Evolutionary conservation across 345 rosid species (phyloP), one percentile per base, ranked within the genome.

Genomic region (Isatis tinctoria): DNA sequence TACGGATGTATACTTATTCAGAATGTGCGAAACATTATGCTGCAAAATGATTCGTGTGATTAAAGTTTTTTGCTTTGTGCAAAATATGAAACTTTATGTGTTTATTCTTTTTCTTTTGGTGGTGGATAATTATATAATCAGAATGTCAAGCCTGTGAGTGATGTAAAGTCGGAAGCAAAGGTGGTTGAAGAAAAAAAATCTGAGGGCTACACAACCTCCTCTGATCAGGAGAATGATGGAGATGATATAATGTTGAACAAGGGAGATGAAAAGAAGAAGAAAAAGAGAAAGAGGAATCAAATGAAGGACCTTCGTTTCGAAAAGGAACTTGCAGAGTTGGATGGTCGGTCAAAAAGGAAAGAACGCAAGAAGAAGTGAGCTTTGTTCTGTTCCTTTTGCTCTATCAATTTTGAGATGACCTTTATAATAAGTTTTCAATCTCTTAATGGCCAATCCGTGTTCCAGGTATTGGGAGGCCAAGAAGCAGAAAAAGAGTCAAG

Each of bases 361-460:
- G 92, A 94, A 69, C 90, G 89, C 67, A 92, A 80, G 84, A 90
- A 87, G 62, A 86, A 81, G 95, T 85, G 76, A 76, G 77, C 45
- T 45, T 44, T 59, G 22, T 16, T 5, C 3, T 11, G 17, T 71
- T 54, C 65, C 22, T 41, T 67, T 59, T 13, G 13, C 24, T 35
- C 53, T 27, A 10, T 41, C 30, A 17, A 11, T 5, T 45, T 16
- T 36, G 0, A 36, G 63, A 35, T 58, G 27, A 17, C 12, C 2
- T 58, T 30, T 35, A 6, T 56, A 5, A 36, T 63, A 16, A 10
- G 36, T 26, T 40, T 63, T 16, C 3, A 27, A 4, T 64, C 28
- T 65, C 69, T 32, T 43, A 4, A 41, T 12, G 43, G 37, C 10
- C 37, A 2, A 8, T 5, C 30, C 41, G 6, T 33, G 36, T 10